A percentile compares a stretch with the other conserved stretches of the same genome.
phyloP scores from a whole-genome alignment of 306 rosid species.

The Luffa acutangula region DNA sequence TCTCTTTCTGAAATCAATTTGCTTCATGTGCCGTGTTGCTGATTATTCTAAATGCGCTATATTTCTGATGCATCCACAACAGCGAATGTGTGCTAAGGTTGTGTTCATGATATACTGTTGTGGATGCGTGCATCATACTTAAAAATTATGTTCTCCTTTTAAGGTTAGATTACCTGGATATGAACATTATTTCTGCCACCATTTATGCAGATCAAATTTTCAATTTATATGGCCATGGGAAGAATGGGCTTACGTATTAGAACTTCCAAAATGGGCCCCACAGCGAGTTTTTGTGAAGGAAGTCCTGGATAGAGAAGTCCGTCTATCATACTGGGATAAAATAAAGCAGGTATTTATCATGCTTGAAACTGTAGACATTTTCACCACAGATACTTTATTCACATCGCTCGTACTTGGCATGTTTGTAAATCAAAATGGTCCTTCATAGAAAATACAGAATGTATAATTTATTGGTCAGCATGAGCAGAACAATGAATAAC shows the following conservation, averaged over 20 bases:
- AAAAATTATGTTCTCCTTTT: background rate
- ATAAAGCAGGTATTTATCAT: constrained; percentile 76
- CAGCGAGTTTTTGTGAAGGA: constrained; percentile 98
- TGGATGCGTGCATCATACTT: background rate
- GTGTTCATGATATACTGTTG: background rate
- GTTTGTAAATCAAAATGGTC: background rate
- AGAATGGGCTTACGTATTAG: constrained; percentile 91
- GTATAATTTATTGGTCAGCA: background rate
- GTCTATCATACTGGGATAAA: constrained; percentile 97
- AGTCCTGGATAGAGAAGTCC: constrained; percentile 96
- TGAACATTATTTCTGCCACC: constrained; percentile 3
- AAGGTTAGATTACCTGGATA: background rate
- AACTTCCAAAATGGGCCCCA: constrained; percentile 98
- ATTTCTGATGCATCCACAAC: background rate
- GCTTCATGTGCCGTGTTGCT: background rate
- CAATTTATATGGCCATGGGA: constrained; percentile 99
- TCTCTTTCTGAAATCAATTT: background rate
- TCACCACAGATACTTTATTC: background rate
- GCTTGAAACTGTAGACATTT: background rate
- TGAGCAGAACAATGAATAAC: background rate
- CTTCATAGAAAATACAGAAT: background rate
- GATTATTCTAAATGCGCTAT: background rate
- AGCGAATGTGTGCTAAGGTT: background rate
- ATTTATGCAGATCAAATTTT: constrained; percentile 70
- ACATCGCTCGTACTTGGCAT: background rate